Conservation (phyloP, 306 rosid genomes). For the Citrullus colocynthis region DNA sequence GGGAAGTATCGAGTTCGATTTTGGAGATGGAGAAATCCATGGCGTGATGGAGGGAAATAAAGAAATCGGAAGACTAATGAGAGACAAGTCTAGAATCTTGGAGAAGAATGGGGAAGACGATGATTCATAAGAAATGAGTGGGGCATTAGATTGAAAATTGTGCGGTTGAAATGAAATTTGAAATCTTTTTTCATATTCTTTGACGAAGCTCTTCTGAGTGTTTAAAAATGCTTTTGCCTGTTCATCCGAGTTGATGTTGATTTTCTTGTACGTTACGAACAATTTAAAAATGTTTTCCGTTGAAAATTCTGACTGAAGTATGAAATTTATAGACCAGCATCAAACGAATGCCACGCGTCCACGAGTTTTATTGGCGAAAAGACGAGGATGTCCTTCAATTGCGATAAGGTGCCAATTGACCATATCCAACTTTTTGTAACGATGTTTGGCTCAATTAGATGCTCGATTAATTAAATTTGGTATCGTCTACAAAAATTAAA, state of each 20-base stretch:
- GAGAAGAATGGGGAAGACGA: slow-evolving; percentile 1
- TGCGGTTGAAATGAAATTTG: background rate
- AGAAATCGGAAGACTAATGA: background rate
- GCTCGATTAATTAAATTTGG: no score
- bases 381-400: background rate
- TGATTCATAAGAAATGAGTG: background rate
- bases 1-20: background rate
- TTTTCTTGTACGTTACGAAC: background rate
- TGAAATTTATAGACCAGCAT: background rate
- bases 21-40: background rate
- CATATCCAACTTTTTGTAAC: no score
- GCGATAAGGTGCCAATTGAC: no score
- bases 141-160: background rate
- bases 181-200: background rate
- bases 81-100: background rate
- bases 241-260: background rate
- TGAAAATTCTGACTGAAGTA: background rate
- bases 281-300: background rate
- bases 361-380: background rate
- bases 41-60: background rate
- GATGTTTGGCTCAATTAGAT: no score
- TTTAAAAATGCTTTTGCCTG: background rate
- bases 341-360: background rate
- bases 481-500: no score
- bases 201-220: background rate